Evolutionary conservation across 306 rosid species (phyloP), one percentile per base, ranked within the genome.

Genomic region (Prunus mume): DNA sequence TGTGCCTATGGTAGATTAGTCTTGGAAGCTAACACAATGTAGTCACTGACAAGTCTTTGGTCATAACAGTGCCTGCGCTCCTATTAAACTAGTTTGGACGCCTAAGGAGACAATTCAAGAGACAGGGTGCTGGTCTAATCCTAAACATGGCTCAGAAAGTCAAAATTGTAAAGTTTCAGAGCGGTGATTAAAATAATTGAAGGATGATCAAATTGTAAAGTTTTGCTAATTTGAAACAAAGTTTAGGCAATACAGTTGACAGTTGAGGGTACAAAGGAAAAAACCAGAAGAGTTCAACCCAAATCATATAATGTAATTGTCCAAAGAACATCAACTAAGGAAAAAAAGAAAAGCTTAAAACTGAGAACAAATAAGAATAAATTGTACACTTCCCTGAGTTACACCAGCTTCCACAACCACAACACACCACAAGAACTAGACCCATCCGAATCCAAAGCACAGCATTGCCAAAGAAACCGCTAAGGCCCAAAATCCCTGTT

Each of bases 361-460:
- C 74, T 17, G 13, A 20, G 45, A 57, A 41, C 24, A 41, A 72
- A 32, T 15, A 7, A 65, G 57, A 68, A 69, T 9, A 32, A 65
- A 60, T 25, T 41, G 19, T 57, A 52, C 70, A 79, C 69, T 62
- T 41, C 47, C 32, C 30, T 71, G 57, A 72, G 56, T 24, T 24
- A 75, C 65, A 64, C 55, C 68, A 69, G 17, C 74, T 69, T 41
- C 76, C 47, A 20, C 54, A 22, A 1, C 43, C 43, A 38, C 7
- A 38, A 38, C 43, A 38, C 75, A 69, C 25, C 12, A 55, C 56
- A 54, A 63, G 50, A 38, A 34, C 76, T 87, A 90, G 13, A 80
- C 73, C 78, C 83, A 80, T 55, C 66, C 81, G 27, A 55, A 74
- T 65, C 79, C 86, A 77, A 86, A 82, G 76, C 77, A 74, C 75